These are phyloP conservation scores for Zychaea mexicana DNA, from an alignment of 371 early-diverging fungal species.

Conservation along the genomic window DNA sequence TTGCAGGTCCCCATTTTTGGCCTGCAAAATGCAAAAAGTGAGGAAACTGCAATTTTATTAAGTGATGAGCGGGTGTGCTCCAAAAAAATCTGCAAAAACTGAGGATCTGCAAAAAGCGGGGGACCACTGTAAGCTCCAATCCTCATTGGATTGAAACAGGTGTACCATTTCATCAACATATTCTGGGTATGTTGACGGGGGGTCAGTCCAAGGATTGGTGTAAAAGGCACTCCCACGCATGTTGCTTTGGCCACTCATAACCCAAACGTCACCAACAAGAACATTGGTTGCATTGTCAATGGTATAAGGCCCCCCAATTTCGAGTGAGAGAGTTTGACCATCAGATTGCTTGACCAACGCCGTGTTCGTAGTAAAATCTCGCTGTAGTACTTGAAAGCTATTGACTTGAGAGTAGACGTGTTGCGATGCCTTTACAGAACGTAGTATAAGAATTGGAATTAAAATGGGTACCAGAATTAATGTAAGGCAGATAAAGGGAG, in stretches of 20 bases:
- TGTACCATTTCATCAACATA: conserved; percentile 11
- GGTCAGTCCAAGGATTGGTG: conserved; percentile 6
- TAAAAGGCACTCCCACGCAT: conserved; percentile 47
- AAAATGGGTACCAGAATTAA: too few relatives aligned
- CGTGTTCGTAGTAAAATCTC: conserved; percentile 20
- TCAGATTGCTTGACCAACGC: conserved; percentile 16
- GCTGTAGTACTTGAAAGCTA: conserved; percentile 38
- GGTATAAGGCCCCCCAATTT: conserved; percentile 38
- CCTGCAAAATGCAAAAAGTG: too few relatives aligned
- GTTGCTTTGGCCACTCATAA: conserved; percentile 53
- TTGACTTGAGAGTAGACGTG: conserved; percentile 10
- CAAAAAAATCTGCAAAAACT: too few relatives aligned
- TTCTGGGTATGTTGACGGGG: background rate
- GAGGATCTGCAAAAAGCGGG: too few relatives aligned
- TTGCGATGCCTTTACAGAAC: too few relatives aligned
- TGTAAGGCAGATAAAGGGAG: too few relatives aligned
- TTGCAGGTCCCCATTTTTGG: too few relatives aligned
- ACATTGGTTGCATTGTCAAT: conserved; percentile 24
- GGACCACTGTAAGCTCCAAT: conserved; percentile 26
- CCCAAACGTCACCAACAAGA: conserved; percentile 47
- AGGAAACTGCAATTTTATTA: too few relatives aligned
- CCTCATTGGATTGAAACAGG: conserved; percentile 34
- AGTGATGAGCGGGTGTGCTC: too few relatives aligned
- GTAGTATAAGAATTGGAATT: too few relatives aligned
- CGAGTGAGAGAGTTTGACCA: conserved; percentile 4